Base-by-base conservation (phyloP, 352 stramenopile genomes). In the Thalassiosira hispida region DNA sequence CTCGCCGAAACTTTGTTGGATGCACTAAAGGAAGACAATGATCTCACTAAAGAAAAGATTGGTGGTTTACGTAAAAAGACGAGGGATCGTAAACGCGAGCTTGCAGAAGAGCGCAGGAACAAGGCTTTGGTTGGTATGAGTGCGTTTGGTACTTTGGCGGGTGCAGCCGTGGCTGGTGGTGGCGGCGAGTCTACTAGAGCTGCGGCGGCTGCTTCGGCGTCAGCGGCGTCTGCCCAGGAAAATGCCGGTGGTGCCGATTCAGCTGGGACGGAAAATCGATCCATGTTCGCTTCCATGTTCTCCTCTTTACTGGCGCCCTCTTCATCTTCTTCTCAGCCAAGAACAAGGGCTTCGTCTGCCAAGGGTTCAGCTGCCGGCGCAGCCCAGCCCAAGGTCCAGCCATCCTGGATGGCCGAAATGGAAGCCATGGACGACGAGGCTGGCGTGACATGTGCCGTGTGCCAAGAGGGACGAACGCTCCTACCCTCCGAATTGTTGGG, bases 381-480 rank as follows among this genome's bases (percentile, higher is more conserved):
- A 1, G 12, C 40, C 2, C 52, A 73, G 12, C 49, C n/a, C 14
- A 59, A 66, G 46, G 25, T 56, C 16, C 56, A 78, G 65, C 88
- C 88, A 62, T 81, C 77, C 1, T 94, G 89, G 89, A 87, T 94
- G 76, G 68, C 69, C 9, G 89, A 94, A 66, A 89, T 92, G 85
- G 89, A 94, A 49, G 81, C 81, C 8, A 82, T 94, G 61, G 89
- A 86, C 53, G 89, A 94, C 35, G 89, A 94, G 78, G 79, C 62
- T 40, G 88, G 86, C 35, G 47, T 92, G 18, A 84, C 73, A 11
- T 94, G 89, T 70, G 76, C 83, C 14, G 80, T 92, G 25, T 94
- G 89, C 70, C 89, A 94, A 72, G 89, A 94, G 72, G 89, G 89
- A 20, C 52, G 83, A 31, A 89, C 68, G 25, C 55, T 88, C 8